These are phyloP conservation scores for Stylonectria norvegica DNA, from an alignment of 2,329 filamentous ascomycete genomes.

Conservation along the genomic window DNA sequence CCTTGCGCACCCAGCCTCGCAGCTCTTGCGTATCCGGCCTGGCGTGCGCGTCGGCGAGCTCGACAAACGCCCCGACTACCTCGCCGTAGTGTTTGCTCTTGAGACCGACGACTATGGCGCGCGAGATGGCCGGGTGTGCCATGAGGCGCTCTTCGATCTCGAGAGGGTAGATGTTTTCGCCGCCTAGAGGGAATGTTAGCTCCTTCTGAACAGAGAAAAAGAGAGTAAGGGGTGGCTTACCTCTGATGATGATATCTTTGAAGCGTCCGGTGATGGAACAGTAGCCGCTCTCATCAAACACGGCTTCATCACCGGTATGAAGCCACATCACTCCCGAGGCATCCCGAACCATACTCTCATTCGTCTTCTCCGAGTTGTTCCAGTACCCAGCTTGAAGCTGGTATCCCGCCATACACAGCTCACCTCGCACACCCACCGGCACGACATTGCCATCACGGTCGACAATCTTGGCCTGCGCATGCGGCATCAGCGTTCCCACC, in stretches of 20 bases:
- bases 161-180: slow-evolving; percentile 71
- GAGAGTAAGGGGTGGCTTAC: slow-evolving; percentile 31
- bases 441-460: slow-evolving; percentile 63
- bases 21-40: slow-evolving; percentile 52
- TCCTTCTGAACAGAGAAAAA: neutral
- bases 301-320: slow-evolving; percentile 67
- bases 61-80: slow-evolving; percentile 65
- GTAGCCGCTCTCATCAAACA: slow-evolving; percentile 65
- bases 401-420: slow-evolving; percentile 76
- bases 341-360: slow-evolving; percentile 54
- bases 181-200: slow-evolving; percentile 44
- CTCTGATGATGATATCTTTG: slow-evolving; percentile 77
- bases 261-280: slow-evolving; percentile 72
- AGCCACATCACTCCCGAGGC: slow-evolving; percentile 56
- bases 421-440: slow-evolving; percentile 64
- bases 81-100: slow-evolving; percentile 70
- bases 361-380: slow-evolving; percentile 72
- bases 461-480: slow-evolving; percentile 74
- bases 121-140: slow-evolving; percentile 56
- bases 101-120: slow-evolving; percentile 68
- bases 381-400: slow-evolving; percentile 66
- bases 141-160: slow-evolving; percentile 73
- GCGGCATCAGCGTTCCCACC: slow-evolving; percentile 73
- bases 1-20: slow-evolving; percentile 59
- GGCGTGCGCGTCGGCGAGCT: slow-evolving; percentile 32